These are phyloP conservation scores for Paramyrothecium roridum DNA, from an alignment of 2,329 filamentous ascomycete genomes.

Conservation along the genomic window DNA sequence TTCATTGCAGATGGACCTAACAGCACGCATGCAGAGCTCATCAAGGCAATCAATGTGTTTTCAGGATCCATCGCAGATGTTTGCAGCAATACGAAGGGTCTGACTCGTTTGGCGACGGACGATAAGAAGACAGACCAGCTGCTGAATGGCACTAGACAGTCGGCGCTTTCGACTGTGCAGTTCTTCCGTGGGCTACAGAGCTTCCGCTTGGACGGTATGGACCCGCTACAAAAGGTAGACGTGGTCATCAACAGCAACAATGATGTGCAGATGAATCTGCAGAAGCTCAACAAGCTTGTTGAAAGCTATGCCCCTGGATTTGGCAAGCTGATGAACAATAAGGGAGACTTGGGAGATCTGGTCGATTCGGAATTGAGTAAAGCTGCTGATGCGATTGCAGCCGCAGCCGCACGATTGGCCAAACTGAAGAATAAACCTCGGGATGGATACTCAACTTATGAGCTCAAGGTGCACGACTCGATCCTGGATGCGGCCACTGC, in stretches of 20 bases:
- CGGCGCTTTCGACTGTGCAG: conserved; percentile 82
- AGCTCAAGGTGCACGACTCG: conserved; percentile 91
- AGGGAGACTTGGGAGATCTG: conserved; percentile 86
- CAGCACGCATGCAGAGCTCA: conserved; percentile 84
- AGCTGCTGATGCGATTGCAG: conserved; percentile 92
- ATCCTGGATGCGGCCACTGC: conserved; percentile 91
- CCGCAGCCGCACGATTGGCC: conserved; percentile 81
- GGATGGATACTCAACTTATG: conserved; percentile 92
- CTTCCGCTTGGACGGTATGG: conserved; percentile 87
- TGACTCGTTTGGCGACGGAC: conserved; percentile 88
- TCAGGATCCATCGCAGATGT: conserved; percentile 89
- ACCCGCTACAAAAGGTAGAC: conserved; percentile 88
- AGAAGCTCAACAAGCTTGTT: conserved; percentile 88
- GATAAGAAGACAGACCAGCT: conserved; percentile 92
- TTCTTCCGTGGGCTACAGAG: conserved; percentile 95
- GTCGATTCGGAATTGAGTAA: conserved; percentile 91
- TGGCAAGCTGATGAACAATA: conserved; percentile 71
- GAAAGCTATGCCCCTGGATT: conserved; percentile 89
- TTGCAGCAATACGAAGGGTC: conserved; percentile 92
- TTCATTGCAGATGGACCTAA: conserved; percentile 96
- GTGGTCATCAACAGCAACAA: conserved; percentile 97
- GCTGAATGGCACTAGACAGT: conserved; percentile 76
- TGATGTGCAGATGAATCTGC: conserved; percentile 90
- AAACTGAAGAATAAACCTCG: conserved; percentile 96
- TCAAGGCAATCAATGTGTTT: conserved; percentile 88